These are phyloP conservation scores for Delphinella strobiligena DNA, from an alignment of 2,329 filamentous ascomycete genomes.

Conservation along the genomic window DNA sequence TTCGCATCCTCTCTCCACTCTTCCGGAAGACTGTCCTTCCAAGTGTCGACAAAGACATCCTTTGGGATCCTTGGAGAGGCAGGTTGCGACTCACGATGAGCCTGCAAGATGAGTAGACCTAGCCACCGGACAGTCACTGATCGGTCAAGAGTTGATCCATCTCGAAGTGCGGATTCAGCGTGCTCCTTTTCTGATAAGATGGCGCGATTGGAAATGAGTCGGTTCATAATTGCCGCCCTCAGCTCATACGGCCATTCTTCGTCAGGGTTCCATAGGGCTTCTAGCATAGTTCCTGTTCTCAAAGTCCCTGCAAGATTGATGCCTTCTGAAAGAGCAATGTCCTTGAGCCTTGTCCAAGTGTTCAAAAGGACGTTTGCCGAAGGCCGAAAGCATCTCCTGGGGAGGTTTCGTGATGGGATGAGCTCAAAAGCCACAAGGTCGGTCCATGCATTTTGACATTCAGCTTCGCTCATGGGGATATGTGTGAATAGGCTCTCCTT, in stretches of 20 bases:
- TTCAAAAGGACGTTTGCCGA: conserved; percentile 32
- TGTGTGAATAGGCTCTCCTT: conserved; percentile 28
- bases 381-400: conserved; percentile 16
- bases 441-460: conserved; percentile 40
- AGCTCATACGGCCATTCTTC: conserved; percentile 26
- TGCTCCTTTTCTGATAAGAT: neutral
- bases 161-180: neutral
- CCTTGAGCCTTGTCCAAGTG: conserved; percentile 36
- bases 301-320: conserved; percentile 28
- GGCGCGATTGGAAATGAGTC: conserved; percentile 1
- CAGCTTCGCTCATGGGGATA: conserved; percentile 39
- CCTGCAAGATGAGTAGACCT: conserved; percentile 13
- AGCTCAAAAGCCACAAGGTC: conserved; percentile 42
- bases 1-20: conserved; percentile 17
- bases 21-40: conserved; percentile 24
- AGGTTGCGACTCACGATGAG: neutral
- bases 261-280: conserved; percentile 16
- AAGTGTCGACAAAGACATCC: conserved; percentile 22
- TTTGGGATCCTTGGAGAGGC: conserved; percentile 11
- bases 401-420: conserved; percentile 11
- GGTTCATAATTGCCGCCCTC: conserved; percentile 22
- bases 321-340: conserved; percentile 28
- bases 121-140: conserved; percentile 6
- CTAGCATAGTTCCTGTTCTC: conserved; percentile 15
- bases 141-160: conserved; percentile 1